These are phyloP conservation scores for Scheffersomyces lignicola DNA, from an alignment of 1,139 yeast genomes.

Conservation along the genomic window DNA sequence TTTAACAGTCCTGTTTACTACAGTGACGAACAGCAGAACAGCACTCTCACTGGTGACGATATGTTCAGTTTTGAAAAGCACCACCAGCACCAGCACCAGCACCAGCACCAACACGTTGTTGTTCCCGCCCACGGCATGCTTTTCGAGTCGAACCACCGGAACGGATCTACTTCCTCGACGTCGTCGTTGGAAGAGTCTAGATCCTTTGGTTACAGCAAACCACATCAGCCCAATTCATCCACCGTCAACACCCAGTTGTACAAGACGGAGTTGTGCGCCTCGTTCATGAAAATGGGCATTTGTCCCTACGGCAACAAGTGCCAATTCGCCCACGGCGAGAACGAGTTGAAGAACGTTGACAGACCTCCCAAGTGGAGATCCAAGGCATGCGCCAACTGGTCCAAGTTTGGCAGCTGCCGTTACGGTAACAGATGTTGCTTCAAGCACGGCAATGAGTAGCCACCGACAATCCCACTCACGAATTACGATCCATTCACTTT, in stretches of 20 bases:
- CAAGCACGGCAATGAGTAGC: constrained; percentile 60
- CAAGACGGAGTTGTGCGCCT: constrained; percentile 88
- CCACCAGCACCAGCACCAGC: constrained; percentile 13
- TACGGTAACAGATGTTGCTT: constrained; percentile 92
- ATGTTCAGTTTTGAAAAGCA: constrained; percentile 25
- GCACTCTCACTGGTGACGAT: constrained; percentile 17
- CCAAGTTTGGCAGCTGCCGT: constrained; percentile 77
- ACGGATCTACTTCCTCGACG: constrained; percentile 2
- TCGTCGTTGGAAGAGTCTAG: neutral
- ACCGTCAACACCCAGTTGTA: constrained; percentile 75
- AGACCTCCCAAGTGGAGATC: constrained; percentile 89
- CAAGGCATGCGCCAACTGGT: constrained; percentile 89
- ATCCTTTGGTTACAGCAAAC: neutral
- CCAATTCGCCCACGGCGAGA: constrained; percentile 90
- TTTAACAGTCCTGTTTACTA: constrained; percentile 1
- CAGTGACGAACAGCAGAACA: neutral
- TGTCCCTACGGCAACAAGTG: constrained; percentile 92
- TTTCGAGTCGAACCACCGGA: constrained; percentile 1
- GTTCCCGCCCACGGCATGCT: constrained; percentile 2
- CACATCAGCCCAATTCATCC: constrained; percentile 6
- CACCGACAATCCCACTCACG: neutral
- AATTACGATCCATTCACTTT: constrained; percentile 1
- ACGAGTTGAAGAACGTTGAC: constrained; percentile 70
- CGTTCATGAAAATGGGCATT: constrained; percentile 66
- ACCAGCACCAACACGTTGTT: constrained; percentile 10